phyloP scores from a whole-genome alignment of 2,329 filamentous ascomycete genomes.

The Calonectria ilicicola region DNA sequence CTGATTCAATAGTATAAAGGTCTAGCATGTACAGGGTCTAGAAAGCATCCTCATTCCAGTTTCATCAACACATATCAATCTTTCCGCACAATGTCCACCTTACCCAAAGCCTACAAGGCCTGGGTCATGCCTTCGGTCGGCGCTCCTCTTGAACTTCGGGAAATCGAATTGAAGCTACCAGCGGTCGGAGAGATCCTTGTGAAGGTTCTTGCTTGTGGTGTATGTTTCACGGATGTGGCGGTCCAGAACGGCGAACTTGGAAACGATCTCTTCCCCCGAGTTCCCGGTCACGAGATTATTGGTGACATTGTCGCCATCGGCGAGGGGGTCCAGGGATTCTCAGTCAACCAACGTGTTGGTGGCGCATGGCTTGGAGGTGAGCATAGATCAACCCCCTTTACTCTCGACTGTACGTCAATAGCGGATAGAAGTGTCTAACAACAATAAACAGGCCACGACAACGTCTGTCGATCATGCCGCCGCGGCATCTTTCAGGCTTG shows the following conservation, averaged over 20 bases:
- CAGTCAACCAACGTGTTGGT: neutral
- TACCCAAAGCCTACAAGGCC: too few relatives aligned
- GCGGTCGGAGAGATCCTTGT: neutral
- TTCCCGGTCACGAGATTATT: neutral
- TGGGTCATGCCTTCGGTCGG: too few relatives aligned
- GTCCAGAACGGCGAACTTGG: neutral
- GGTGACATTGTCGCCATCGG: neutral
- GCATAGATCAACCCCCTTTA: neutral
- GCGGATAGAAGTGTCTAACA: too few relatives aligned
- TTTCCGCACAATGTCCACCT: too few relatives aligned
- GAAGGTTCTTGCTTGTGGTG: neutral
- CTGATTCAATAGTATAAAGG: too few relatives aligned
- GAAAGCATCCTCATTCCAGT: too few relatives aligned
- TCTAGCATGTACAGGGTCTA: too few relatives aligned
- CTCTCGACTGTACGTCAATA: neutral
- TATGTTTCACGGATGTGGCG: neutral
- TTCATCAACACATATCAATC: too few relatives aligned
- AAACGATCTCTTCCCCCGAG: neutral
- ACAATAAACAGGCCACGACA: neutral
- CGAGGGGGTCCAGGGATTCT: neutral
- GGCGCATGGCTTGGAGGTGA: neutral
- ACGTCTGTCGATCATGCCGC: neutral
- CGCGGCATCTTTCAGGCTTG: neutral
- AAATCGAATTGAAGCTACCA: neutral
- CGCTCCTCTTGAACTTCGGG: neutral